A percentile compares a stretch with the other conserved stretches of the same genome.
Evolutionary conservation across 495 filamentous ascomycete genomes (phyloP).

Genomic region (Staphylotrichum longicolle): DNA sequence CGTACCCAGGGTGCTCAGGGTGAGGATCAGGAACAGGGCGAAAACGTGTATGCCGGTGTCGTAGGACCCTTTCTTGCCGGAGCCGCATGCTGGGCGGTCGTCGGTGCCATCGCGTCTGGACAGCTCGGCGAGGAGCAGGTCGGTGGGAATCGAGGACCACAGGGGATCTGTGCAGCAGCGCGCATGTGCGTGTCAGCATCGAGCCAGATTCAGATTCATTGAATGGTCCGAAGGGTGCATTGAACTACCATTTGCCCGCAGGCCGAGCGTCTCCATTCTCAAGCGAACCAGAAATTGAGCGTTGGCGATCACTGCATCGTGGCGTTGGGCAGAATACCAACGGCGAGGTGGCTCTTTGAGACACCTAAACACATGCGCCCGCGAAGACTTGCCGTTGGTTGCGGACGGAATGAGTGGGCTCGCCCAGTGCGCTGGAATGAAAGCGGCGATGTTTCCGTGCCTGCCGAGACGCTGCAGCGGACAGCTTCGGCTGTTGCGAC

Average conservation of each 20-base stretch:
- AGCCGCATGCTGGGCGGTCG: conserved; percentile 60
- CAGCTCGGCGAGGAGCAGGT: conserved; percentile 52
- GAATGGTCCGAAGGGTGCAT: background rate
- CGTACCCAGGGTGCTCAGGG: conserved; percentile 69
- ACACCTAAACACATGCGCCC: conserved; percentile 8
- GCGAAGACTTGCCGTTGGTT: conserved; percentile 1
- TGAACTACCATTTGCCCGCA: conserved; percentile 21
- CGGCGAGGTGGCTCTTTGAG: conserved; percentile 10
- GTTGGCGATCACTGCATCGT: conserved; percentile 15
- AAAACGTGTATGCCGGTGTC: conserved; percentile 69
- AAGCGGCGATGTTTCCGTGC: background rate
- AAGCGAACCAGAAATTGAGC: background rate
- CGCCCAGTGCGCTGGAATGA: background rate
- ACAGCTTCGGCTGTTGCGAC: background rate
- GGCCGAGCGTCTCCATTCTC: conserved; percentile 24
- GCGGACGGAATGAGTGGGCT: background rate
- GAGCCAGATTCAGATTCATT: background rate
- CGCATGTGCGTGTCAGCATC: background rate
- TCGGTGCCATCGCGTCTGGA: conserved; percentile 41
- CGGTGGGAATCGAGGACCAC: conserved; percentile 52
- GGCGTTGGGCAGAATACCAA: conserved; percentile 1
- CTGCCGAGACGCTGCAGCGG: background rate
- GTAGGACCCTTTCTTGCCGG: conserved; percentile 57
- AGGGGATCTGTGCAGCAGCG: conserved; percentile 22
- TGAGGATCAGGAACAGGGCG: conserved; percentile 73